A percentile compares a stretch with the other conserved stretches of the same genome.
phyloP scores from a whole-genome alignment of 2,329 filamentous ascomycete species.

The Sarocladiaceae sp. region DNA sequence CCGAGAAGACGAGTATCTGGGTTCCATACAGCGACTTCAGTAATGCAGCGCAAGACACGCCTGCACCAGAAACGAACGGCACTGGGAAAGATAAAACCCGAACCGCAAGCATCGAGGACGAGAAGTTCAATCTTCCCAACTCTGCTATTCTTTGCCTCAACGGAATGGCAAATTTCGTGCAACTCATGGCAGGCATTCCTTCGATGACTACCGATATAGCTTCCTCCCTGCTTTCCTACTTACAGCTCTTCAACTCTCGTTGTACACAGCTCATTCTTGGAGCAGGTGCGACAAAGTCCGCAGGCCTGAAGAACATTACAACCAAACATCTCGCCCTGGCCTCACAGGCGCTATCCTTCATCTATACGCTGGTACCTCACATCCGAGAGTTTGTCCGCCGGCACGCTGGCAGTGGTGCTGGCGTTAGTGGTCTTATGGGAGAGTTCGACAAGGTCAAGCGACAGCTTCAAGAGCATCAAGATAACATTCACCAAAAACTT shows the following conservation, averaged over 20 bases:
- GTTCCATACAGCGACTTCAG: conserved; percentile 38
- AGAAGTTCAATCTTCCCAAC: conserved; percentile 79
- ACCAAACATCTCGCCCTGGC: conserved; percentile 92
- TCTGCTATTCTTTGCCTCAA: conserved; percentile 78
- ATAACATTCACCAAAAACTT: conserved; percentile 86
- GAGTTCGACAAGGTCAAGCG: conserved; percentile 88
- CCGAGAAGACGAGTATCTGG: conserved; percentile 56
- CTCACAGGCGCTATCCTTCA: conserved; percentile 82
- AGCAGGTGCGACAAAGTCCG: conserved; percentile 82
- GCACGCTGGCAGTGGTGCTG: conserved; percentile 53
- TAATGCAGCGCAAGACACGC: conserved; percentile 26
- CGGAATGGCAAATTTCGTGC: conserved; percentile 78
- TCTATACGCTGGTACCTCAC: conserved; percentile 82
- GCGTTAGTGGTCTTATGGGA: conserved; percentile 58
- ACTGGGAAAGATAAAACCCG: conserved; percentile 60
- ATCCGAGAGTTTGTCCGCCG: conserved; percentile 87
- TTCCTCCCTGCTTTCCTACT: conserved; percentile 72
- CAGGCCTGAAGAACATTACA: conserved; percentile 91
- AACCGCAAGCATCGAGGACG: conserved; percentile 74
- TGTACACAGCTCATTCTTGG: conserved; percentile 96
- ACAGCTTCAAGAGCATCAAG: conserved; percentile 83
- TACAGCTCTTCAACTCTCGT: conserved; percentile 92
- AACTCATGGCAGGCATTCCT: conserved; percentile 78
- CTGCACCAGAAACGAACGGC: conserved; percentile 41
- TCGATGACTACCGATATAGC: conserved; percentile 85